Percentiles rank a stretch among this genome's conserved stretches.
Evolutionary conservation across 2,329 filamentous ascomycete genomes (phyloP).

Genomic region (Dactylella cylindrospora): DNA sequence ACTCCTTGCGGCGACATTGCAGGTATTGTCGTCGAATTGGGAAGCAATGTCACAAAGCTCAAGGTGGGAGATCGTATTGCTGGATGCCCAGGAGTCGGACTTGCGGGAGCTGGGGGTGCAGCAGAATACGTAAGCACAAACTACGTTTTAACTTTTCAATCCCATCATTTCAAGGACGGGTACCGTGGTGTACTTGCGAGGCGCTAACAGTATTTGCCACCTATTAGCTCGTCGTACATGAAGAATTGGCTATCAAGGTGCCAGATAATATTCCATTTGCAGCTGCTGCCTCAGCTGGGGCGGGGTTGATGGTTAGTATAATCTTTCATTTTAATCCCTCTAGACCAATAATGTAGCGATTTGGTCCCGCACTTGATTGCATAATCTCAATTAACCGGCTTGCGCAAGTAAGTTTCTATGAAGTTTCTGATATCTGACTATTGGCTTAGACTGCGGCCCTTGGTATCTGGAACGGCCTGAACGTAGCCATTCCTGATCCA

Average conservation of each 20-base stretch:
- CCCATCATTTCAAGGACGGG: not conserved
- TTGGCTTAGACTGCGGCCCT: slow-evolving; percentile 40
- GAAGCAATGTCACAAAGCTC: slow-evolving; percentile 23
- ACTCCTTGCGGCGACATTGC: slow-evolving; percentile 31
- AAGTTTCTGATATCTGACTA: not conserved
- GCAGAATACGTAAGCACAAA: slow-evolving; percentile 42
- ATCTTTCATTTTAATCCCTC: not conserved
- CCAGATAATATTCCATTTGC: slow-evolving; percentile 26
- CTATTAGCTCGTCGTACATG: slow-evolving; percentile 17
- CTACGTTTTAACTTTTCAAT: slow-evolving; percentile 2
- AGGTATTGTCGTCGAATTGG: slow-evolving; percentile 27
- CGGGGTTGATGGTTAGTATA: slow-evolving; percentile 18
- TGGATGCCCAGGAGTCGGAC: slow-evolving; percentile 32
- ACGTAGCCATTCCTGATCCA: slow-evolving; percentile 24
- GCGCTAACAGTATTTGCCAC: slow-evolving; percentile 24
- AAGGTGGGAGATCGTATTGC: slow-evolving; percentile 29
- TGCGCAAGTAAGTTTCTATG: not conserved
- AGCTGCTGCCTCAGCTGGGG: slow-evolving; percentile 21
- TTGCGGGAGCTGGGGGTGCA: slow-evolving; percentile 31
- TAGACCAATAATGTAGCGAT: not conserved
- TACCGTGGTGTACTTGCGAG: not conserved
- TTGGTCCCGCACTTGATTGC: slow-evolving; percentile 5
- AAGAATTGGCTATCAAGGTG: slow-evolving; percentile 13
- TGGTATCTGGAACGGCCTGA: slow-evolving; percentile 29
- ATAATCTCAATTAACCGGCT: slow-evolving; percentile 6